Conservation (phyloP, 2,329 filamentous ascomycete genomes). For the Alternaria longipes region DNA sequence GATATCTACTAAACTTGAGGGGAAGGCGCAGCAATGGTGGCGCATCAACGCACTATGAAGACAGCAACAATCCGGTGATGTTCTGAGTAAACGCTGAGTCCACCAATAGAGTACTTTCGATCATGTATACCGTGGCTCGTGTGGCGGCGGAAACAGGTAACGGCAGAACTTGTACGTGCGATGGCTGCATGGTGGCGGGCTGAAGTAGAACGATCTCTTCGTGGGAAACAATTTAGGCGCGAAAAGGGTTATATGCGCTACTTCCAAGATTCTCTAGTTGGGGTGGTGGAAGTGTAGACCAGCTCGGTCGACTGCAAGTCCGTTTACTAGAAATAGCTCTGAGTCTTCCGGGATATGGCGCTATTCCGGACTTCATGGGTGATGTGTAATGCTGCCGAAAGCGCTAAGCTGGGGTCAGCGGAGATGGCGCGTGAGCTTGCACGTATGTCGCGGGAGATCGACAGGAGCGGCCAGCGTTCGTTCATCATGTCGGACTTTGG, state of each 20-base stretch:
- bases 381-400: background rate
- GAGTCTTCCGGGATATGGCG: background rate
- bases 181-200: background rate
- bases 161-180: background rate
- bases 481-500: background rate
- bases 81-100: too few relatives aligned
- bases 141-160: slow-evolving; percentile 1
- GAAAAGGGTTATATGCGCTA: background rate
- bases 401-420: slow-evolving; percentile 3
- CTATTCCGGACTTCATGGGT: background rate
- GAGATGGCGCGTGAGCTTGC: background rate
- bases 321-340: background rate
- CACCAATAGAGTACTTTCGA: background rate
- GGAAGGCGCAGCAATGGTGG: background rate
- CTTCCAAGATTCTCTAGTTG: background rate
- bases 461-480: slow-evolving; percentile 2
- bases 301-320: background rate
- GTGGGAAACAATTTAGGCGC: background rate
- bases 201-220: background rate
- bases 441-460: slow-evolving; percentile 10
- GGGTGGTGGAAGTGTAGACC: background rate
- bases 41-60: background rate
- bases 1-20: too few relatives aligned
- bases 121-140: background rate
- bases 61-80: background rate